Evolutionary conservation across 805 yeast genomes (phyloP).

Genomic region (Suhomyces xylopsoci): DNA sequence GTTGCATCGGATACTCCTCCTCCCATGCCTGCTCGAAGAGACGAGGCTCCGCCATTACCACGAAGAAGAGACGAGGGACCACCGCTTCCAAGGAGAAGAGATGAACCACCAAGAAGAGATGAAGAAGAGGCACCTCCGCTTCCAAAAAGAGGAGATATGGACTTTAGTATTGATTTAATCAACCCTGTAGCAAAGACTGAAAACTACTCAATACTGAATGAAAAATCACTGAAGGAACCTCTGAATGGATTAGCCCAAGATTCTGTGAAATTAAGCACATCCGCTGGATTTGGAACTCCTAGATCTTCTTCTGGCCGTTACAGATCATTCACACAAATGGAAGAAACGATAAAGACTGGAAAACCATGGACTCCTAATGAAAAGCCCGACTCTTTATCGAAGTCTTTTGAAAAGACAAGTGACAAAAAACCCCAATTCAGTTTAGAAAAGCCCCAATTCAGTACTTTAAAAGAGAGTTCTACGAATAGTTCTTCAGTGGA

Average conservation of each 20-base stretch:
- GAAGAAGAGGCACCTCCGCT: conserved; percentile 15
- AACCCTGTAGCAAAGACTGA: conserved; percentile 13
- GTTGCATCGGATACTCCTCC: not conserved
- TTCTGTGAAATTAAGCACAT: too few relatives aligned
- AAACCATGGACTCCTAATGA: not conserved
- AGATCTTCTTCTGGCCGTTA: conserved; percentile 2
- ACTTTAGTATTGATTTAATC: conserved; percentile 14
- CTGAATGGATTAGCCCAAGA: too few relatives aligned
- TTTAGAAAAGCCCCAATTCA: too few relatives aligned
- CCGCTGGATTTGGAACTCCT: too few relatives aligned
- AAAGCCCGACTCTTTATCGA: too few relatives aligned
- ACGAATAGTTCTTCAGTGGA: too few relatives aligned
- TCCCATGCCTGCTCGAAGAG: conserved; percentile 1
- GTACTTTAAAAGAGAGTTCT: too few relatives aligned
- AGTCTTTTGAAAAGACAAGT: not conserved
- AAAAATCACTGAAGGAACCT: too few relatives aligned
- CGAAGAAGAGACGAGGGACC: conserved; percentile 7
- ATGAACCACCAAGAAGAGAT: conserved; percentile 13
- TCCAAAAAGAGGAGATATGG: conserved; percentile 9
- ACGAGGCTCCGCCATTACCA: conserved; percentile 15
- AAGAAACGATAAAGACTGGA: not conserved
- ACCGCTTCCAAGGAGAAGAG: not conserved
- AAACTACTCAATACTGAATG: too few relatives aligned
- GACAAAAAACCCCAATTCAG: too few relatives aligned
- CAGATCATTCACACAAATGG: conserved; percentile 14